Conservation (phyloP, 192 early-diverging fungal genomes). For the Coemansia sp. region DNA sequence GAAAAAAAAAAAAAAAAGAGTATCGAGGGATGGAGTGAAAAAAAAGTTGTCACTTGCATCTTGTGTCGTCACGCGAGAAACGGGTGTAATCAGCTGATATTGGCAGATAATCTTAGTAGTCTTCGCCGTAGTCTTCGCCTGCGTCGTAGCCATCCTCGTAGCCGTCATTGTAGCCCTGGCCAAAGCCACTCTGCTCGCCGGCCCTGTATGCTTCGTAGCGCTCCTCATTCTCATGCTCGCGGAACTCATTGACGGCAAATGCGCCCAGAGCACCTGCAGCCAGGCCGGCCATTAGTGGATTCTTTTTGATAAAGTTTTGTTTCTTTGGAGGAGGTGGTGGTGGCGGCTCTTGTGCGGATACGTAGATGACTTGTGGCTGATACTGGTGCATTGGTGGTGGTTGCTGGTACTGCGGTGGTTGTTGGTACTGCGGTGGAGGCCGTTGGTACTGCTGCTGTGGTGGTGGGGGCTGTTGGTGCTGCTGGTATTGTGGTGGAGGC, state of each 20-base stretch:
- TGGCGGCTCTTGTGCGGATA: background rate
- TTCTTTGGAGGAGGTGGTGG: constrained; percentile 7
- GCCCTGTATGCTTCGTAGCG: constrained; percentile 28
- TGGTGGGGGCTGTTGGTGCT: no score
- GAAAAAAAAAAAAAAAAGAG: background rate
- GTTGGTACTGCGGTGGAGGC: constrained; percentile 3
- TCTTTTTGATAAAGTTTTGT: constrained; percentile 25
- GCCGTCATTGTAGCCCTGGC: constrained; percentile 15
- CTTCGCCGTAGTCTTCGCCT: constrained; percentile 15
- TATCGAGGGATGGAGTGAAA: background rate
- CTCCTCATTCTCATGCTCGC: constrained; percentile 34
- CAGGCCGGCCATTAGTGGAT: constrained; percentile 23
- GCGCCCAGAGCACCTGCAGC: constrained; percentile 32
- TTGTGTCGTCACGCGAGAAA: constrained; percentile 5
- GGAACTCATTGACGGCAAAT: constrained; percentile 24
- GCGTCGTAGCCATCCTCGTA: constrained; percentile 23
- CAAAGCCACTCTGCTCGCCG: constrained; percentile 18
- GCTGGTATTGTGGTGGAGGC: background rate
- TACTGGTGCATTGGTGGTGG: no score
- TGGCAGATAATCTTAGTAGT: background rate
- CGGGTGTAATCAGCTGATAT: background rate
- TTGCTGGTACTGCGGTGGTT: constrained; percentile 13
- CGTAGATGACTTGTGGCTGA: constrained; percentile 3
- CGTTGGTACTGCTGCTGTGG: constrained; percentile 1
- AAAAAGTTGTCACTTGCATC: background rate